These are phyloP conservation scores for Plasmodium relictum DNA, from an alignment of 169 alveolate species.

Conservation along the genomic window DNA sequence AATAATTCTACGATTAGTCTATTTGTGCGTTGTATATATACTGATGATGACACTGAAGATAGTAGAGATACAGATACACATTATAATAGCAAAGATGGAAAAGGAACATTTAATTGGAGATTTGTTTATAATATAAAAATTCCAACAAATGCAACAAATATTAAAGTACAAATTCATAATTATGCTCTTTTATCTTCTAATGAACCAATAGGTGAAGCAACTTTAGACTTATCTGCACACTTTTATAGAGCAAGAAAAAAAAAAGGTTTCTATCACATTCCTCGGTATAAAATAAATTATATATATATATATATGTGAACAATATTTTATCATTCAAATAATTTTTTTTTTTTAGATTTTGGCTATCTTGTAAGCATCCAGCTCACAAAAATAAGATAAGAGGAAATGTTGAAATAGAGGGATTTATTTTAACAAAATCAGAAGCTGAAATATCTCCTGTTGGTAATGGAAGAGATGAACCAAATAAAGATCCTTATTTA, in stretches of 20 bases:
- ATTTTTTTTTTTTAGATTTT: conserved; percentile 65
- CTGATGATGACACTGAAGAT: conserved; percentile 86
- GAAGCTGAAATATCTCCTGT: conserved; percentile 91
- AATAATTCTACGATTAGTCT: conserved; percentile 88
- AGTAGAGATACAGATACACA: conserved; percentile 91
- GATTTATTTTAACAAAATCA: conserved; percentile 86
- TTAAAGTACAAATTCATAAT: conserved; percentile 88
- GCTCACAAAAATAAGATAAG: conserved; percentile 86
- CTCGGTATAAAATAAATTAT: conserved; percentile 61
- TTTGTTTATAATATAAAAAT: conserved; percentile 88
- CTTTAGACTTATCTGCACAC: conserved; percentile 87
- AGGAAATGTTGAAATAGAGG: conserved; percentile 91
- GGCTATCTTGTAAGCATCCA: conserved; percentile 88
- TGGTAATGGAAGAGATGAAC: conserved; percentile 94
- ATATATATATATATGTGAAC: not conserved
- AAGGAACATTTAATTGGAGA: conserved; percentile 93
- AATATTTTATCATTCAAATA: not conserved
- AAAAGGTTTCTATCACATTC: conserved; percentile 83
- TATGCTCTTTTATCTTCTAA: conserved; percentile 83
- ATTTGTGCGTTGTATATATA: conserved; percentile 89
- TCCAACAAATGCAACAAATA: conserved; percentile 90
- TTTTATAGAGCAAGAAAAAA: conserved; percentile 88
- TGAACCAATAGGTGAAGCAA: conserved; percentile 91
- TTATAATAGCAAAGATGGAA: conserved; percentile 92
- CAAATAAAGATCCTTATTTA: conserved; percentile 91